Percentiles rank a stretch among this genome's conserved stretches.
phyloP scores from a whole-genome alignment of 257 asterid species.

The Solanum clarkiae region DNA sequence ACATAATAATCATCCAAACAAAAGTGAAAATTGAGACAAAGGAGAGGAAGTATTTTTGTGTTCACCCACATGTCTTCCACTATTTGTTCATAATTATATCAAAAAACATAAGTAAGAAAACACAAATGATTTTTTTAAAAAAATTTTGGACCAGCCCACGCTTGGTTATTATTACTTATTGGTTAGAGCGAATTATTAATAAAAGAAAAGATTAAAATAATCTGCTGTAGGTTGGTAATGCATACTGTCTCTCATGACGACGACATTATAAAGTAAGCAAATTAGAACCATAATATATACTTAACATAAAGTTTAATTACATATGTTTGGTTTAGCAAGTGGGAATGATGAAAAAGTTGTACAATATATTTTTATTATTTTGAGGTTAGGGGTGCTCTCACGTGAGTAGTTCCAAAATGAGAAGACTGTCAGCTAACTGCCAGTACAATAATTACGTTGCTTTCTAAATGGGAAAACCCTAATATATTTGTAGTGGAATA shows the following conservation, averaged over 20 bases:
- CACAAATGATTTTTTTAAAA: not conserved
- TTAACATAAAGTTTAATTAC: not conserved
- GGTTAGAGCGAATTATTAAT: not conserved
- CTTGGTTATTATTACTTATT: not conserved
- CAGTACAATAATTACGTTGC: not conserved
- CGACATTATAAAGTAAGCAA: not conserved
- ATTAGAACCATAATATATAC: not conserved
- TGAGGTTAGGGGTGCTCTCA: not conserved
- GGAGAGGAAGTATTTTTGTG: not conserved
- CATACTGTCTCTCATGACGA: not conserved
- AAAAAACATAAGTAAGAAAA: not conserved
- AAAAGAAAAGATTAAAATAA: not conserved
- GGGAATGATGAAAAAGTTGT: not conserved
- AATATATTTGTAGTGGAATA: not conserved
- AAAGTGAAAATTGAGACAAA: not conserved
- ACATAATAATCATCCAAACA: no score
- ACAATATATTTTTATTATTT: not conserved
- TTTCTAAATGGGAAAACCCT: not conserved
- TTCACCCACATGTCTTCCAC: not conserved
- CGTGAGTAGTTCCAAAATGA: not conserved
- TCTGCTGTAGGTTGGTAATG: not conserved
- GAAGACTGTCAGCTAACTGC: not conserved
- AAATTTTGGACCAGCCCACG: not conserved
- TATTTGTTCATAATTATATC: not conserved
- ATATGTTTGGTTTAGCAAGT: not conserved